Conservation (phyloP, 139 green algal species). For the Chloropicon primus region DNA sequence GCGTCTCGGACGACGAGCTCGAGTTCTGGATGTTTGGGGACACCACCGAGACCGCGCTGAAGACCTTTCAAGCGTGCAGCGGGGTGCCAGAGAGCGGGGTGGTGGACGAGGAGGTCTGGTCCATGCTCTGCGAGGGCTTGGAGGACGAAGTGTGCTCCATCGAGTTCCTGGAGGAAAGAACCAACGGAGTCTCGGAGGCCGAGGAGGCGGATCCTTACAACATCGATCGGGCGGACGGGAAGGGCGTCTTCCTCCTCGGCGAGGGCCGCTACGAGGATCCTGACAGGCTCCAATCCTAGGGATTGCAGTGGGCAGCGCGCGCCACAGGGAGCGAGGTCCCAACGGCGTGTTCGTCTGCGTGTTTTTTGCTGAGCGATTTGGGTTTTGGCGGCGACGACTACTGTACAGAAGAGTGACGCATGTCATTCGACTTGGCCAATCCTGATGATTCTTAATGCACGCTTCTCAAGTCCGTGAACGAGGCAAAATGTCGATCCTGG, state of each 20-base stretch:
- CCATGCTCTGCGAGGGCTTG: not conserved
- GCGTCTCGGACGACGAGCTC: slow-evolving; percentile 39
- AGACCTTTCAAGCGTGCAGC: slow-evolving; percentile 34
- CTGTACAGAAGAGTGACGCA: no score
- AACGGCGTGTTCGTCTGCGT: no score
- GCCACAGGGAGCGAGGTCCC: no score
- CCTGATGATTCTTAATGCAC: no score
- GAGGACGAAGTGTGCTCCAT: not conserved
- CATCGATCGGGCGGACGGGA: not conserved
- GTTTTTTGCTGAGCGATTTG: no score
- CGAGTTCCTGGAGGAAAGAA: not conserved
- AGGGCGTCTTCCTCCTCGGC: not conserved
- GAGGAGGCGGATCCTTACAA: not conserved
- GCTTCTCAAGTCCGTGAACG: no score
- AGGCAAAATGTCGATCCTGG: no score
- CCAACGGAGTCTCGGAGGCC: not conserved
- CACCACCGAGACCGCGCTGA: slow-evolving; percentile 30
- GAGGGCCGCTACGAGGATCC: not conserved
- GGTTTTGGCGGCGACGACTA: no score
- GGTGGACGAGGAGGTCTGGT: not conserved
- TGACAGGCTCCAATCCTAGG: no score
- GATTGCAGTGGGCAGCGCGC: no score
- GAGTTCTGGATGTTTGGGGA: slow-evolving; percentile 47
- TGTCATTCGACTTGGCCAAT: no score
- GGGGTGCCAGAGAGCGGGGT: not conserved